Base-by-base conservation (phyloP, 305 asterid species). In the Ilex paraguariensis region DNA sequence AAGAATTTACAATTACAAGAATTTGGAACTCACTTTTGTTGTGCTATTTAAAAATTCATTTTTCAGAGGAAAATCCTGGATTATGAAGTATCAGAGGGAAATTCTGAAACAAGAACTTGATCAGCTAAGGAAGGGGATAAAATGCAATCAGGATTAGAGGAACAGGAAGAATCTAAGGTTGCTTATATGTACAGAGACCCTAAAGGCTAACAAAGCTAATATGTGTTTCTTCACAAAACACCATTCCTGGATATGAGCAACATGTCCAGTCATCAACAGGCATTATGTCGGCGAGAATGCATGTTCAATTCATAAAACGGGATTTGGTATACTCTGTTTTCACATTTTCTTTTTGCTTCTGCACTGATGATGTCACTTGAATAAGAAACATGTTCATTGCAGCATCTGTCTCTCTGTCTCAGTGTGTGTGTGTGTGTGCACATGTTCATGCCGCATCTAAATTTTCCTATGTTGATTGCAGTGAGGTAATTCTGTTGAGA, bases 71-170 rank as follows among this genome's bases (percentile, higher is more conserved):
- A 94, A 94, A 70, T 94, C 98, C 36, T 71, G 91, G 84, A 94
- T 94, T 84, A 94, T 91, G 88, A 94, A 94, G 74, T 94, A 94
- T 80, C 99, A 94, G 77, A 85, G 78, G 70, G 99, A 94, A 86
- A 94, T 94, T 73, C 96, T 94, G 59, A 94, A 79, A 74, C 78
- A 88, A 64, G 99, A 94, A 74, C 99, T 94, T 45, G 96, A 88
- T 80, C 96, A 91, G 68, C 73, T 86, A 49, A 88, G 68, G 75
- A 79, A 81, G 45, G 99, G 99, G 65, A 21, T 21, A 21, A 17
- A 21, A 21, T 21, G 28, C 28, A 21, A 21, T 21, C 28, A 21
- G 28, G 28, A 78, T 86, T 94, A 85, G 97, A 94, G 85, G 99
- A 94, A 82, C 97, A 94, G 68, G 99, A 94, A 76, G 99, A 94